Conservation (phyloP, 2,329 filamentous ascomycete species). For the Penicillium sp. region DNA sequence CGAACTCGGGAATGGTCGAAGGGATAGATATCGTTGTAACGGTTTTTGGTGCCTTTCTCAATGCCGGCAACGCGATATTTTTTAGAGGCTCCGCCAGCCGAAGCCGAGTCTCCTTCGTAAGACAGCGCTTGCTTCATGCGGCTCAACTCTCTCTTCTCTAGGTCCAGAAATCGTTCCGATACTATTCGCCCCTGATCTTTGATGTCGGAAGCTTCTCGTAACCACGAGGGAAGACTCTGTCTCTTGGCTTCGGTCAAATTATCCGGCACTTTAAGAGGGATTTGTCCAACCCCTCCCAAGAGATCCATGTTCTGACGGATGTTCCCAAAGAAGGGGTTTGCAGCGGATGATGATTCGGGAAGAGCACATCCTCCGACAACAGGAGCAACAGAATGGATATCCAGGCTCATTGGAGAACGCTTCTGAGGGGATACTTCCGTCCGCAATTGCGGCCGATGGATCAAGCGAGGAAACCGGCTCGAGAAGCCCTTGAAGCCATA, state of each 20-base stretch:
- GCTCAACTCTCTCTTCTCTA: constrained; percentile 79
- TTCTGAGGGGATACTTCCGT: constrained; percentile 39
- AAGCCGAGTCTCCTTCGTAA: constrained; percentile 50
- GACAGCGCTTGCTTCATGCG: constrained; percentile 84
- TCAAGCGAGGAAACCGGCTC: constrained; percentile 55
- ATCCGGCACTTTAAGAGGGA: constrained; percentile 56
- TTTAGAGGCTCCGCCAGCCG: constrained; percentile 37
- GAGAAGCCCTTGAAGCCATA: constrained; percentile 77
- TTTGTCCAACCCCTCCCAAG: constrained; percentile 84
- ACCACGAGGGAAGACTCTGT: constrained; percentile 66
- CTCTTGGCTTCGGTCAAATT: constrained; percentile 46
- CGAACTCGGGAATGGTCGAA: constrained; percentile 91
- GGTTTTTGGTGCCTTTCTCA: constrained; percentile 90
- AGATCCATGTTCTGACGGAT: constrained; percentile 96
- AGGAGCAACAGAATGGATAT: constrained; percentile 57
- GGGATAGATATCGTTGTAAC: constrained; percentile 96
- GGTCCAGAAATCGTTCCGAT: constrained; percentile 73
- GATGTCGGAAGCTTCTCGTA: constrained; percentile 61
- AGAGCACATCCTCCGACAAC: constrained; percentile 87
- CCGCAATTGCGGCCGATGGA: constrained; percentile 22
- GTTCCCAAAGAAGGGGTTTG: constrained; percentile 90
- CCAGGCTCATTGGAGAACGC: constrained; percentile 49
- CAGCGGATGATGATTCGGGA: constrained; percentile 59
- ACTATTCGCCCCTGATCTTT: constrained; percentile 72
- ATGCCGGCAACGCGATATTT: constrained; percentile 77